Base-by-base conservation (phyloP, 352 stramenopile species). In the Globisporangium abappressorium region DNA sequence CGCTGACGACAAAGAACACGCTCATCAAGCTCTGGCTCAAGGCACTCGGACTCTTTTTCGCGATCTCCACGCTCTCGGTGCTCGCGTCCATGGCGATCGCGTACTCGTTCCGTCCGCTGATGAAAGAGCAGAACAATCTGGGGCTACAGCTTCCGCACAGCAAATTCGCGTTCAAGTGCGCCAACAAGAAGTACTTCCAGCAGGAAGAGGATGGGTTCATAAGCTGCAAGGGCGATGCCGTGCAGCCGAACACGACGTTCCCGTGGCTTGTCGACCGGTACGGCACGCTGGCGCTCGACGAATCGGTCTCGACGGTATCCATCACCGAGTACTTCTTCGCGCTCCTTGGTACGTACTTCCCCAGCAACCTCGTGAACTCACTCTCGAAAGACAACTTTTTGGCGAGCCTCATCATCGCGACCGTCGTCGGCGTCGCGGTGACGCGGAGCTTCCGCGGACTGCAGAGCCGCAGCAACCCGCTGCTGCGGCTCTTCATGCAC, bases 121-220 rank as follows among this genome's bases (percentile, higher is more conserved):
- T 85, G n/a, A 64, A 75, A 33, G 68, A 77, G 68, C 71, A 78
- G 9, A 64, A 70, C 30, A 62, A 71, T 5, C 71, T 86, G 30
- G 61, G 47, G 0, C 70, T 88, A 4, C 57, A 66, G 41, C 26
- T 68, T 2, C 62, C 75, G 5, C 69, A 80, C 62, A 36, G 70
- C 9, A 75, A 69, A 3, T 92, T 91, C 63, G 82, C 79, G 15
- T 89, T 91, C 66, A 79, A 84, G 64, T 92, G 83, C 63, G 54
- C 71, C 36, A 81, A 90, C 62, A 61, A 63, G 55, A 81, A 80
- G 57, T 88, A 77, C 54, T 69, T 91, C 12, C 65, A 78, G 56
- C 68, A 85, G 36, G 64, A 77, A 24, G 43, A 59, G 2, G 30
- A 70, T 8, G 70, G 69, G 5, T 54, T 51, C 0, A 24, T 87